Evolutionary conservation across 768 basidiomycete species (phyloP).

Genomic region (Chlorophyllum brunneum): DNA sequence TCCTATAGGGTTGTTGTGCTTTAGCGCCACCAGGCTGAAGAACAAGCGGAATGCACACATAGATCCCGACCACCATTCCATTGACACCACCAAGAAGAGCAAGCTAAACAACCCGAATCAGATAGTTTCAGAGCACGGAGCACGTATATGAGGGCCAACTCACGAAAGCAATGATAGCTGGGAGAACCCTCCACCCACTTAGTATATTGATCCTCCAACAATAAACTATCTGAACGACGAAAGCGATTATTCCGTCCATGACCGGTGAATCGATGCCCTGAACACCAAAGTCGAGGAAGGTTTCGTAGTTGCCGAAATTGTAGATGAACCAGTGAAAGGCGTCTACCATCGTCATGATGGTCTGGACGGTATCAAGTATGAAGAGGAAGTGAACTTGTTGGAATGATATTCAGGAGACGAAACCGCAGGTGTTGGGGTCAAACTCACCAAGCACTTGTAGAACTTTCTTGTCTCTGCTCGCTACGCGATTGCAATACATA

Average conservation of each 20-base stretch:
- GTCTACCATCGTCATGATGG: conserved; percentile 8
- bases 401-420: too few relatives aligned
- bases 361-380: conserved; percentile 1
- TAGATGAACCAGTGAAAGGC: conserved; percentile 5
- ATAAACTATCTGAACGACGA: conserved; percentile 3
- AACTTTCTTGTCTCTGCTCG: not conserved
- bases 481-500: not conserved
- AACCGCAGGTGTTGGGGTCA: too few relatives aligned
- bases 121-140: not conserved
- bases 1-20: not conserved
- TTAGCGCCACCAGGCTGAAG: not conserved
- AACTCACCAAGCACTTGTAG: not conserved
- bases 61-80: not conserved
- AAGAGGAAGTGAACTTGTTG: conserved; percentile 10
- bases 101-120: not conserved
- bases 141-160: not conserved
- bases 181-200: not conserved
- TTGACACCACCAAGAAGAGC: not conserved
- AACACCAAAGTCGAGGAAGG: not conserved
- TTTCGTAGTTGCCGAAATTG: not conserved
- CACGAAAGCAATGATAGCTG: not conserved
- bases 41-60: not conserved
- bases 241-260: conserved; percentile 4
- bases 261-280: conserved; percentile 2
- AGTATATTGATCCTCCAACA: conserved; percentile 4